Evolutionary conservation across 768 basidiomycete species (phyloP), one percentile per base, ranked within the genome.

Genomic region (Termitomyces sp.): DNA sequence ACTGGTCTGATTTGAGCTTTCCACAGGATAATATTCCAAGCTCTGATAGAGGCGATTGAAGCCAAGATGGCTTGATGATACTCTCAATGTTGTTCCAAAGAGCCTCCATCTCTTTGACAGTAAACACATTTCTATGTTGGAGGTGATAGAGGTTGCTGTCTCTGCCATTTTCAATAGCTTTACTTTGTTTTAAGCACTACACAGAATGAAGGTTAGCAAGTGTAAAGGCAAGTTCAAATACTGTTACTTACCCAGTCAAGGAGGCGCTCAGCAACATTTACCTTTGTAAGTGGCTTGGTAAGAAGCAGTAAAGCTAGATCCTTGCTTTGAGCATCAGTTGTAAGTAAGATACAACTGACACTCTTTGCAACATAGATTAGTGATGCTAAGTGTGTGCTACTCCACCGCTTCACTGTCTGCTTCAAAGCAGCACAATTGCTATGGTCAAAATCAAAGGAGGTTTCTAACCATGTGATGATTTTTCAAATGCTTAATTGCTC

Each of bases 1-100:
- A 79, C 57, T 74, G 58, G 42, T 73, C 69, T 16, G 73, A 67
- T 32, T 69, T 71, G 26, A 71, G 58, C 46, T 71, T 71, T 13
- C 16, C 27, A 18, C 27, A 47, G 6, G 46, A 47, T 32, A 27
- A 27, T 13, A 68, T 66, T 39, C 68, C 64, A 1, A 55, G 36
- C 8, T 63, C 53, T 44, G 16, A 69, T 67, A 10, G 69, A 55
- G 43, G 69, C 59, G 29, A 27, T 16, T 69, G 69, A 10, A 68
- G 44, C 67, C 68, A 71, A 7, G 67, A 59, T 3, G 72, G 74
- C n/a, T 62, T 63, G n/a, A 57, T 22, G 18, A 66, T 62, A 14
- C 49, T 34, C 20, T 44, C 36, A 3, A 51, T 39, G 48, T 59
- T 39, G 10, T 55, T 42, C 41, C 32, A 36, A 8, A 59, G 44